phyloP scores from a whole-genome alignment of 2,329 filamentous ascomycete species.

The Parasarocladium wereldwijsianum region DNA sequence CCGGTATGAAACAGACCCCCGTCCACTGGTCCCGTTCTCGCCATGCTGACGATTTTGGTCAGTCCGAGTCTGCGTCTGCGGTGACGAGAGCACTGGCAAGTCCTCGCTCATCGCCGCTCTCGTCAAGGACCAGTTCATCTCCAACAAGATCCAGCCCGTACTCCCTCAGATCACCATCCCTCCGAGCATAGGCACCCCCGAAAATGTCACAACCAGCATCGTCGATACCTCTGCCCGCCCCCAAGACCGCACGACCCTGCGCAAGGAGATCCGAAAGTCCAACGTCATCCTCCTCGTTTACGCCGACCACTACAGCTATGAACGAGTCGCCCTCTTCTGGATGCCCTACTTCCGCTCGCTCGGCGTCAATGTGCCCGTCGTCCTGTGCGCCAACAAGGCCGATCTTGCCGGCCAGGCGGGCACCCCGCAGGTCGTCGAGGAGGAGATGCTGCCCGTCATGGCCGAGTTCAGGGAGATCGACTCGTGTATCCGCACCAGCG shows the following conservation, averaged over 20 bases:
- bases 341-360: conserved; percentile 95
- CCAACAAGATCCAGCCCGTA: conserved; percentile 86
- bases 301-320: conserved; percentile 97
- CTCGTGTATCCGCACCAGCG: conserved; percentile 89
- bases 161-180: conserved; percentile 92
- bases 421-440: conserved; percentile 75
- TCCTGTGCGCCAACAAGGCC: conserved; percentile 95
- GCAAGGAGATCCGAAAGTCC: conserved; percentile 89
- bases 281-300: conserved; percentile 97
- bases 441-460: conserved; percentile 98
- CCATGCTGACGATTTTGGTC: too few species aligned
- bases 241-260: conserved; percentile 77
- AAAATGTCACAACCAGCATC: conserved; percentile 94
- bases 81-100: conserved; percentile 91
- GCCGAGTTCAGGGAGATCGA: conserved; percentile 98
- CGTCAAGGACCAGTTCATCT: conserved; percentile 94
- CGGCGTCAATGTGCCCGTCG: conserved; percentile 96
- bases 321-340: conserved; percentile 93
- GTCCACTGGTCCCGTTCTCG: conserved; percentile 1
- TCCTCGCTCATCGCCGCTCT: conserved; percentile 87
- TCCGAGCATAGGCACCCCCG: conserved; percentile 79
- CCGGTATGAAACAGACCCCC: conserved; percentile 5
- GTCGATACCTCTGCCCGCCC: conserved; percentile 94
- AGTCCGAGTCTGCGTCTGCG: conserved; percentile 91
- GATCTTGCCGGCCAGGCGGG: conserved; percentile 63